These are phyloP conservation scores for Pisolithus albus DNA, from an alignment of 768 basidiomycete species.

Conservation along the genomic window DNA sequence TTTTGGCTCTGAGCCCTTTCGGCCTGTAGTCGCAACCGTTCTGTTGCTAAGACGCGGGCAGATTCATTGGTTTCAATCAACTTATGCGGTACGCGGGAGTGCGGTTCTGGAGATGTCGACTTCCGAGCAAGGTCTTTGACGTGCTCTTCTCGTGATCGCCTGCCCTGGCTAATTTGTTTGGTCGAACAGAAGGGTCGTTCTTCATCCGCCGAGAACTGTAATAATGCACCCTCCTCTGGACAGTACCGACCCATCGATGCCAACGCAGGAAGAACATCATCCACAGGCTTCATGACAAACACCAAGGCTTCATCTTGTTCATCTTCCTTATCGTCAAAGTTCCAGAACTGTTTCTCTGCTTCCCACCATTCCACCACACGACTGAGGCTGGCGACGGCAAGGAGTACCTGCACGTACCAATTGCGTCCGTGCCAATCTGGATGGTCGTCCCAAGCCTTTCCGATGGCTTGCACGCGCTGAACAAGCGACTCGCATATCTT, in stretches of 20 bases:
- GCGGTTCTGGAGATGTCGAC: conserved; percentile 31
- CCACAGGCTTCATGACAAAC: conserved; percentile 88
- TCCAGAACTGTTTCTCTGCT: conserved; percentile 99
- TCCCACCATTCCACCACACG: conserved; percentile 99
- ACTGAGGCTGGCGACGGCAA: conserved; percentile 91
- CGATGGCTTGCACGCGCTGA: conserved; percentile 84
- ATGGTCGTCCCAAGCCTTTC: conserved; percentile 95
- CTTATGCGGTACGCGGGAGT: conserved; percentile 36
- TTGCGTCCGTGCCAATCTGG: conserved; percentile 96
- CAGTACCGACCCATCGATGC: conserved; percentile 34
- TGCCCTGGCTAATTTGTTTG: conserved; percentile 43
- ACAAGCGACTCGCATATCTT: conserved; percentile 84
- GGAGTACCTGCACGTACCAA: conserved; percentile 96
- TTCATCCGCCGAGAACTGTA: conserved; percentile 30
- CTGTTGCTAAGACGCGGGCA: conserved; percentile 78
- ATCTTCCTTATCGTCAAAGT: conserved; percentile 88
- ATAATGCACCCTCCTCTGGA: conserved; percentile 28
- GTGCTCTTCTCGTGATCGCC: conserved; percentile 54
- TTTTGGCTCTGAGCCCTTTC: conserved; percentile 95
- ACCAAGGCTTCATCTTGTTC: conserved; percentile 87
- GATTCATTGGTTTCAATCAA: conserved; percentile 60
- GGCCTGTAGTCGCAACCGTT: conserved; percentile 82
- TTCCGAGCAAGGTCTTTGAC: conserved; percentile 40
- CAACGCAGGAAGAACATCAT: conserved; percentile 42
- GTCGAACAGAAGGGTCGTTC: conserved; percentile 39